phyloP scores from a whole-genome alignment of 2,329 filamentous ascomycete genomes.

The Alternaria rosae region DNA sequence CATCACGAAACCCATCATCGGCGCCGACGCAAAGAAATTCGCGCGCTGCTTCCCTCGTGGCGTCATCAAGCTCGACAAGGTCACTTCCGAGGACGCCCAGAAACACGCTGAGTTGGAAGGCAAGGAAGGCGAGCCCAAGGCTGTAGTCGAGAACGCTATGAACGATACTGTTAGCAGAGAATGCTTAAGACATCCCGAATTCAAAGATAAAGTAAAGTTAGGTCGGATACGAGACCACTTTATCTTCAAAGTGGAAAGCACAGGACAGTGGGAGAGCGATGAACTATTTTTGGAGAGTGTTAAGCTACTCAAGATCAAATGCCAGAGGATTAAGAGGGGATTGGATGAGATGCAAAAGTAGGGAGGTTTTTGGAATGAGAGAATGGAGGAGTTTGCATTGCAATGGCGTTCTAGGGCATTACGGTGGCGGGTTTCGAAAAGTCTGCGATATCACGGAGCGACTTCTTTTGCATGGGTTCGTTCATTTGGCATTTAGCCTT shows the following conservation, averaged over 20 bases:
- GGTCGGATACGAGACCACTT: constrained; percentile 93
- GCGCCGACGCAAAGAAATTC: constrained; percentile 88
- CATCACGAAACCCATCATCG: constrained; percentile 84
- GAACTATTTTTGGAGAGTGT: constrained; percentile 91
- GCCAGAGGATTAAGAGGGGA: constrained; percentile 73
- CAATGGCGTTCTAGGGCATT: constrained; percentile 32
- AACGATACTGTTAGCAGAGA: constrained; percentile 95
- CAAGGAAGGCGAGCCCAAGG: constrained; percentile 81
- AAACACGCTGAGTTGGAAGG: constrained; percentile 71
- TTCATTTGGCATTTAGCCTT: background rate
- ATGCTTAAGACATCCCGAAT: constrained; percentile 88
- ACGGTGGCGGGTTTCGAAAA: constrained; percentile 22
- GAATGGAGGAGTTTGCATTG: constrained; percentile 24
- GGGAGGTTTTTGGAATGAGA: background rate
- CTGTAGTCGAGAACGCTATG: constrained; percentile 87
- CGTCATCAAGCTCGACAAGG: constrained; percentile 80
- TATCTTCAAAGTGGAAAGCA: constrained; percentile 94
- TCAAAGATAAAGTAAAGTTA: constrained; percentile 93
- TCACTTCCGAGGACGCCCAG: constrained; percentile 71
- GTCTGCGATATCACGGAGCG: constrained; percentile 30
- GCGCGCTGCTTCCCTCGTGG: constrained; percentile 86
- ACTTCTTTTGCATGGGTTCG: background rate
- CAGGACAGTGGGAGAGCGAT: constrained; percentile 93
- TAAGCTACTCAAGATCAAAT: constrained; percentile 85
- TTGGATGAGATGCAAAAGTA: constrained; percentile 58